A percentile compares a stretch with the other conserved stretches of the same genome.
Evolutionary conservation across 2,329 filamentous ascomycete genomes (phyloP).

Genomic region (Epichloe sp.): DNA sequence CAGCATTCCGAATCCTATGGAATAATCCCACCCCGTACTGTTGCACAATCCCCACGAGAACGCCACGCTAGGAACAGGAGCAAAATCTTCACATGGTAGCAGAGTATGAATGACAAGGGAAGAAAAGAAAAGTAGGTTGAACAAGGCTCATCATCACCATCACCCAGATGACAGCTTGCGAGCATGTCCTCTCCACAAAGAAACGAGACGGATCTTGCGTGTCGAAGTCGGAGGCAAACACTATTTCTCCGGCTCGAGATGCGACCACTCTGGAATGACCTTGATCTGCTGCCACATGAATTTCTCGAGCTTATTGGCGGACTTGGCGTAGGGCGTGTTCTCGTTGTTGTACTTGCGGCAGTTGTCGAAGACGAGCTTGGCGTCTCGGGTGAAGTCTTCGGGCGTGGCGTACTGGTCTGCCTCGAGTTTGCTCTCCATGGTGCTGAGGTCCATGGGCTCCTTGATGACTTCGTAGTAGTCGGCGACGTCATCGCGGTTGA

Average conservation of each 20-base stretch:
- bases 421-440: conserved; percentile 81
- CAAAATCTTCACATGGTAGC: neutral
- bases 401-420: conserved; percentile 83
- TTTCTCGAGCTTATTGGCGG: conserved; percentile 82
- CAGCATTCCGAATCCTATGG: neutral
- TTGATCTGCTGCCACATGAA: conserved; percentile 92
- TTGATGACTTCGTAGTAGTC: conserved; percentile 99
- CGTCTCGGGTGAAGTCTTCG: conserved; percentile 85
- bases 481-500: conserved; percentile 91
- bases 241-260: conserved; percentile 38
- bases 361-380: conserved; percentile 83
- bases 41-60: neutral
- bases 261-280: conserved; percentile 84
- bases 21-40: neutral
- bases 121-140: neutral
- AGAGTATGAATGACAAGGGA: neutral
- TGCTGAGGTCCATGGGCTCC: conserved; percentile 90
- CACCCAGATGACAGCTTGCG: neutral
- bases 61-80: neutral
- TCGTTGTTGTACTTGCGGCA: conserved; percentile 95
- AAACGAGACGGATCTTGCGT: neutral
- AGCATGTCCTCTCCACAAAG: neutral
- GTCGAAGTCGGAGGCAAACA: conserved; percentile 7
- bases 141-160: neutral
- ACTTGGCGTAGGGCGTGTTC: conserved; percentile 88